phyloP scores from a whole-genome alignment of 768 basidiomycete genomes.

The Hebeloma cylindrosporum region DNA sequence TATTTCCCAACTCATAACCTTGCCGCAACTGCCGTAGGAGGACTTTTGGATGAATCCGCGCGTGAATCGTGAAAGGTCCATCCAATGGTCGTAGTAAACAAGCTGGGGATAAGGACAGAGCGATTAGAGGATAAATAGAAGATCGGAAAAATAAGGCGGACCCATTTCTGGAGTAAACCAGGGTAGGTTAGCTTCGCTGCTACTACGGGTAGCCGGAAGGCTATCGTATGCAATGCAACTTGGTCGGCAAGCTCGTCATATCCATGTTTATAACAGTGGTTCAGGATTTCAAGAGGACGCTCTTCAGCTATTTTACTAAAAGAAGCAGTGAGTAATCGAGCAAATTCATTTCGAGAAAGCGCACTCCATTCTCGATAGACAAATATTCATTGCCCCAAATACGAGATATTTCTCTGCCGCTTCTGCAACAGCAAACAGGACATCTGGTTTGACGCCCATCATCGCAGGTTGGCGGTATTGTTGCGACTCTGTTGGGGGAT shows the following conservation, averaged over 20 bases:
- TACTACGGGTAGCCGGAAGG: no score
- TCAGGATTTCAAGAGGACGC: conserved; percentile 7
- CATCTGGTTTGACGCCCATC: conserved; percentile 1
- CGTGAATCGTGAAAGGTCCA: no score
- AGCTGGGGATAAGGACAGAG: no score
- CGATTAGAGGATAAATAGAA: no score
- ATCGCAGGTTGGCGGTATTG: conserved; percentile 8
- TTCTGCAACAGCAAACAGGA: conserved; percentile 18
- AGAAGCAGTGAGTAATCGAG: neutral
- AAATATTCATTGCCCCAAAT: conserved; percentile 24
- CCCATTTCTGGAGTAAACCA: no score
- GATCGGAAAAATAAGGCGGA: no score
- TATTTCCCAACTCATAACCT: no score
- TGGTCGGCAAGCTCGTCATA: conserved; percentile 2
- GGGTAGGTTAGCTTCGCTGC: no score
- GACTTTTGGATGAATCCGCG: no score
- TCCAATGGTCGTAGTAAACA: no score
- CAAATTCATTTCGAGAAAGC: neutral
- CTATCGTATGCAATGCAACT: no score
- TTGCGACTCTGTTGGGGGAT: conserved; percentile 2
- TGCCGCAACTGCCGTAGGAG: no score
- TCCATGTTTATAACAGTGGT: conserved; percentile 4
- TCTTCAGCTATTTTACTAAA: neutral
- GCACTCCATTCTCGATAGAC: conserved; percentile 17
- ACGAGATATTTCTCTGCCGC: conserved; percentile 28